Percentiles rank a stretch among this genome's conserved stretches.
phyloP scores from a whole-genome alignment of 1,284 basidiomycete genomes.

The Fomes fomentarius region DNA sequence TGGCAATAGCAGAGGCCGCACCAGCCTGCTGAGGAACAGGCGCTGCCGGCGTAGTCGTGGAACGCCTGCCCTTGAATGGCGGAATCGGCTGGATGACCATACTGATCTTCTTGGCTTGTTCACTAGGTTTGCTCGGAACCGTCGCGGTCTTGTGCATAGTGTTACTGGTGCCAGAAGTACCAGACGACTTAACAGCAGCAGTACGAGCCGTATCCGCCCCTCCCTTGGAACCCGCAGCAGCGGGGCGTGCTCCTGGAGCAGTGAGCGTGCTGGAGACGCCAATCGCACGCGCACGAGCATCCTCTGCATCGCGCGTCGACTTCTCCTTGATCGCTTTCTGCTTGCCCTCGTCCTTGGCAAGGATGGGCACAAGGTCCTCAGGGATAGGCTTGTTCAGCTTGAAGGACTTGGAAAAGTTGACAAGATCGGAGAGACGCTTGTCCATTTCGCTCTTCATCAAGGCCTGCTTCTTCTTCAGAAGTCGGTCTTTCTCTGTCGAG shows the following conservation, averaged over 20 bases:
- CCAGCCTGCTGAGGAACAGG: conserved; percentile 25
- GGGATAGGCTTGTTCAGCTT: conserved; percentile 97
- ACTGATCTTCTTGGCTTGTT: conserved; percentile 39
- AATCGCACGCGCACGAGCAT: conserved; percentile 66
- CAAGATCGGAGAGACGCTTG: conserved; percentile 87
- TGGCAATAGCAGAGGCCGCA: conserved; percentile 33
- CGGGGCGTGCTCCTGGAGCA: conserved; percentile 29
- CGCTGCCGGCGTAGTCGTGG: conserved; percentile 29
- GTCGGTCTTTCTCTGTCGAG: conserved; percentile 83
- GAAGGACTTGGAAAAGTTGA: conserved; percentile 92
- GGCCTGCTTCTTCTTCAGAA: conserved; percentile 90
- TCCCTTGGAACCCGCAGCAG: conserved; percentile 21
- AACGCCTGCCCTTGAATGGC: conserved; percentile 79
- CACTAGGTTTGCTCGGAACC: conserved; percentile 34
- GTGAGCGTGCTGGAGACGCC: conserved; percentile 47
- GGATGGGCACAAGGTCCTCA: conserved; percentile 90
- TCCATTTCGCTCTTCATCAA: conserved; percentile 93
- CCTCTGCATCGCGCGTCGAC: conserved; percentile 67
- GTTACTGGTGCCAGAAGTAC: conserved; percentile 7
- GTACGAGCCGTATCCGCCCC: conserved; percentile 20
- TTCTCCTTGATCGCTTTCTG: conserved; percentile 84
- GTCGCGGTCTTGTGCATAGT: conserved; percentile 31
- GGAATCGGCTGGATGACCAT: conserved; percentile 92
- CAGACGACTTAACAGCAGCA: conserved; percentile 13
- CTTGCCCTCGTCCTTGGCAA: conserved; percentile 89